A percentile compares a stretch with the other conserved stretches of the same genome.
phyloP scores from a whole-genome alignment of 169 alveolate species.

The Amoebophrya sp. region DNA sequence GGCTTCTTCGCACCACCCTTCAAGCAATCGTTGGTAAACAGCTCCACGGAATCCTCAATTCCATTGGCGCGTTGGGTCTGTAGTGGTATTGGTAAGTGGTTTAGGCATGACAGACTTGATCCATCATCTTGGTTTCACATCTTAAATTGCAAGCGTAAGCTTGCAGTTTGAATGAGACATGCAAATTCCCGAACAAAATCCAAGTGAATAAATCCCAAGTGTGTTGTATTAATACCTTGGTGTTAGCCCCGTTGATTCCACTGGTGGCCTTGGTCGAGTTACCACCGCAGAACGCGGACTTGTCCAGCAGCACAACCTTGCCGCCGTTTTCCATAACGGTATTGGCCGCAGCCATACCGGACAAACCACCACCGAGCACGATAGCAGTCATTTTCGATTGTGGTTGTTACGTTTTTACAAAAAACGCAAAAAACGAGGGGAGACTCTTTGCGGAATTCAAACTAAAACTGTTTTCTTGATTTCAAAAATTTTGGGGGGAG shows the following conservation, averaged over 20 bases:
- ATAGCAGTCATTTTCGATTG: background rate
- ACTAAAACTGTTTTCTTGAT: too few relatives aligned
- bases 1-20: conserved; percentile 53
- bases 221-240: too few relatives aligned
- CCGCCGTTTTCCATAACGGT: conserved; percentile 39
- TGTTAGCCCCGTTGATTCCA: conserved; percentile 52
- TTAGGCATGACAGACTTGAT: too few relatives aligned
- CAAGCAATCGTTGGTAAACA: conserved; percentile 51
- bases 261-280: conserved; percentile 50
- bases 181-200: too few relatives aligned
- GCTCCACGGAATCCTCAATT: conserved; percentile 42
- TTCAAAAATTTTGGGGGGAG: too few relatives aligned
- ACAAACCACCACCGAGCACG: conserved; percentile 39
- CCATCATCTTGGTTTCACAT: background rate
- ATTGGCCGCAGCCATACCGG: conserved; percentile 39
- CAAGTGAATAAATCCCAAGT: too few relatives aligned
- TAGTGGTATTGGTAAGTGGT: too few relatives aligned
- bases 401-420: too few relatives aligned
- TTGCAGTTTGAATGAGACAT: too few relatives aligned
- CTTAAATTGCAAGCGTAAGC: too few relatives aligned
- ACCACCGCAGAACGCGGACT: conserved; percentile 39
- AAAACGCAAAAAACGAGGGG: too few relatives aligned
- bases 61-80: conserved; percentile 40
- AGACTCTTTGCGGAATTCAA: too few relatives aligned
- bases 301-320: conserved; percentile 36